Base-by-base conservation (phyloP, 2,329 filamentous ascomycete genomes). In the Claviceps pusilla region DNA sequence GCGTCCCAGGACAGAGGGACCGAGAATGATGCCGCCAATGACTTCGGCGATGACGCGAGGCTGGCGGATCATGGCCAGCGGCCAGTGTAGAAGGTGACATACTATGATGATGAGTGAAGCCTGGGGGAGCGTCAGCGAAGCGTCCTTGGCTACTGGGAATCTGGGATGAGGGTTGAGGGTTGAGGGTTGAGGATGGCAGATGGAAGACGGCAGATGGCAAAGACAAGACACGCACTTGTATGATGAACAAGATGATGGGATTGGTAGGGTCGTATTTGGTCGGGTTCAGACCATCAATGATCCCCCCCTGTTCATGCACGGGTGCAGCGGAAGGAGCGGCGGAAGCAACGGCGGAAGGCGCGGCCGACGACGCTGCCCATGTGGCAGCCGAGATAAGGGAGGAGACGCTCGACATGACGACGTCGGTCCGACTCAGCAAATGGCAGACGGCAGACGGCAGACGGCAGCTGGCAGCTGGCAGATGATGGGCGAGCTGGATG, bases 1-100 rank as follows among this genome's bases (percentile, higher is more conserved):
- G 52, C 85, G 82, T 63, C 89, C 89, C 81, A 95, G 85, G 28
- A 94, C 86, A 0, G 89, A 93, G 1, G 89, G 89, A 3, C 89
- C 89, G 1, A 95, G 77, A 42, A 95, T 68, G 63, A 93, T 87
- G 53, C 87, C 87, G n/a, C 85, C 86, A 54, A 91, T 81, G 56
- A 93, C 87, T 70, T 93, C 87, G 51, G 87, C 84, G 61, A 93
- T 90, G 60, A 93, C 87, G 49, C 85, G 81, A 58, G 87, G 87
- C 64, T 93, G 87, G 54, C 85, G 82, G 51, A 93, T 75, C 62
- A 83, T 84, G 60, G 84, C 84, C 5, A 91, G 77, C 10, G 87
- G 87, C 71, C 79, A 89, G 65, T 91, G 86, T 24, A 90, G 64
- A 11, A 71, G 55, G 52, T 75, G 69, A 51, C 74, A 77, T 50